These are phyloP conservation scores for Plantago elongata DNA, from an alignment of 257 asterid species.

Conservation along the genomic window DNA sequence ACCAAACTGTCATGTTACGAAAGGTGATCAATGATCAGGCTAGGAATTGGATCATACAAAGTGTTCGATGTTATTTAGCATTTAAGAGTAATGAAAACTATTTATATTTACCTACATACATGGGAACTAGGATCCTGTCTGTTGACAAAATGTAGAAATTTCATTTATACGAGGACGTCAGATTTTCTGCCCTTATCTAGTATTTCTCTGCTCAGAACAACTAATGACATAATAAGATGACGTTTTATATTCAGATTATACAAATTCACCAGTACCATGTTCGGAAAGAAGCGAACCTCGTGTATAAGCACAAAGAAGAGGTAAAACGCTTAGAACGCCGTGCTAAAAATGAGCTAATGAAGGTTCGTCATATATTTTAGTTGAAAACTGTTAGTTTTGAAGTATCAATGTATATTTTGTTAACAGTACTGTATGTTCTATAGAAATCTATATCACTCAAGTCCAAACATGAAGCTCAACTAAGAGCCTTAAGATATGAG, in stretches of 20 bases:
- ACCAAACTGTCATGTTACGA: slow-evolving; percentile 22
- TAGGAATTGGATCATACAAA: slow-evolving; percentile 27
- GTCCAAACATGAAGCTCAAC: slow-evolving; percentile 76
- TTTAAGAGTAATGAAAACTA: too few species aligned
- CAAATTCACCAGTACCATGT: slow-evolving; percentile 57
- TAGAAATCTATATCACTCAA: slow-evolving; percentile 65
- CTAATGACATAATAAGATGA: neutral
- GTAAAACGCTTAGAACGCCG: slow-evolving; percentile 52
- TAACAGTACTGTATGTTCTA: slow-evolving; percentile 13
- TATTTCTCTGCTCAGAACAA: too few species aligned
- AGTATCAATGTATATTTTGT: neutral
- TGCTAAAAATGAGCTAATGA: slow-evolving; percentile 76
- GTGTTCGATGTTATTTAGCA: too few species aligned
- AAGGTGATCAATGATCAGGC: slow-evolving; percentile 59
- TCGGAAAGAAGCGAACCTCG: slow-evolving; percentile 51
- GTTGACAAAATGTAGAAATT: too few species aligned
- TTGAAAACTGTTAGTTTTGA: slow-evolving; percentile 1
- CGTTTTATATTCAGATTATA: slow-evolving; percentile 40
- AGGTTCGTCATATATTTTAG: slow-evolving; percentile 34
- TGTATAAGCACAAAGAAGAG: slow-evolving; percentile 63
- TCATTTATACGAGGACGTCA: slow-evolving; percentile 14
- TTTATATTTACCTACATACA: too few species aligned
- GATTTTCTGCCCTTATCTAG: neutral
- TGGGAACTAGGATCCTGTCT: slow-evolving; percentile 20
- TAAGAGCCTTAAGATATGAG: slow-evolving; percentile 73